Evolutionary conservation across 768 basidiomycete genomes (phyloP), one percentile per base, ranked within the genome.

Genomic region (Phlegmacium glaucopus): DNA sequence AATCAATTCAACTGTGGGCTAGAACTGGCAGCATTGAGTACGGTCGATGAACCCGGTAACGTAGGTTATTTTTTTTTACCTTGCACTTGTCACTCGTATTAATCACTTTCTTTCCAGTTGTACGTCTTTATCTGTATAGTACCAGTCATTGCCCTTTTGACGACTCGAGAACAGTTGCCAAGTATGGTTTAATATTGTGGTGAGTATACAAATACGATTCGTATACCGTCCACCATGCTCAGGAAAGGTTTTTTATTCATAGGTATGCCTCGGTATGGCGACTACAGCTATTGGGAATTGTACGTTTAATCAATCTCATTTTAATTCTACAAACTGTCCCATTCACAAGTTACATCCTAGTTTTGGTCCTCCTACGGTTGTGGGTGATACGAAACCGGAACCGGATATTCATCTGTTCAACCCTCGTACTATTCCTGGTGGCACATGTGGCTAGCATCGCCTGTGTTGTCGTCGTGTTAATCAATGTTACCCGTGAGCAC

Each of bases 281-380:
- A 66, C 68, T 18, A 59, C 67, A 15, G 63, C 59, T 4, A 60
- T 61, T 18, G 66, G 65, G 38, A 68, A 72, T 34, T 72, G 72
- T 71, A 41, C 17, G 55, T 53, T 15, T 3, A n/a, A n/a, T n/a
- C n/a, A n/a, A n/a, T n/a, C n/a, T n/a, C n/a, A n/a, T n/a, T n/a
- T n/a, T n/a, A n/a, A n/a, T n/a, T n/a, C n/a, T n/a, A n/a, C n/a
- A n/a, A n/a, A n/a, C n/a, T n/a, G n/a, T n/a, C n/a, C n/a, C n/a
- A n/a, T 17, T 29, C 5, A 45, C 17, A n/a, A n/a, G n/a, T n/a
- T 10, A 28, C 17, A 18, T 1, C 6, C 10, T 42, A 72, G 72
- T 72, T 48, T 59, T 72, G 16, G 56, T 74, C 9, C 52, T 74
- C 29, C 55, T 72, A n/a, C 65, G 68, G 2, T 25, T 72, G 7